Base-by-base conservation (phyloP, 1,139 yeast genomes). In the Torulaspora globosa region DNA sequence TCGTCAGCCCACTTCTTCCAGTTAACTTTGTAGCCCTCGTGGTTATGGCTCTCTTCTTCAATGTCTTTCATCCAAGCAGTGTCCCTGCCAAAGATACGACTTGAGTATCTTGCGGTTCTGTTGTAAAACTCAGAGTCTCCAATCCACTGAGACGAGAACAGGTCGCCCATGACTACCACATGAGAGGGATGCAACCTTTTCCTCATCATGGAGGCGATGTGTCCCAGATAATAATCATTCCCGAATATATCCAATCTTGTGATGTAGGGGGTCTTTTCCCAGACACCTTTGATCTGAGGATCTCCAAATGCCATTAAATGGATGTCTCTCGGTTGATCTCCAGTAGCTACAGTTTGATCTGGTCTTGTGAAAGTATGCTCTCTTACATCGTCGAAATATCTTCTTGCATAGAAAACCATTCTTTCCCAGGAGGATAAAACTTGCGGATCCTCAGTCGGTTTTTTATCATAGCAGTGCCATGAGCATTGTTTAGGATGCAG, bases 111-210 rank as follows among this genome's bases (percentile, higher is more conserved):
- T 51, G 72, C 73, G 0, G 92, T 86, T 49, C 98, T 74, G 60
- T 82, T 79, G 63, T 75, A 82, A 65, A 87, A 92, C 65, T 90
- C 97, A 12, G 80, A 76, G 66, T 89, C 96, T 35, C 75, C 75
- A 52, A 92, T 88, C 97, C 98, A 92, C 69, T 92, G 98, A 11
- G 94, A 84, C n/a, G 96, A 86, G 53, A 92, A 80, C 54, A 88
- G 73, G 66, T 92, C 98, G 1, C 98, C 98, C 80, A 92, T 76
- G 0, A 89, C 95, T 0, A 87, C 86, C 9, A 87, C 90, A 65
- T 83, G 90, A 24, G 82, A 75, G 1, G 98, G 98, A 2, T 71
- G 55, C 50, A 86, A 68, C 52, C 89, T 68, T 10, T 60, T 58
- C 54, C 76, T 75, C 84, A 90, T 81, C 11, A 76, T 74, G 1